Percentiles rank a stretch among this genome's conserved stretches.
Evolutionary conservation across 2,329 filamentous ascomycete genomes (phyloP).

Genomic region (Pseudohalonectria lignicola): DNA sequence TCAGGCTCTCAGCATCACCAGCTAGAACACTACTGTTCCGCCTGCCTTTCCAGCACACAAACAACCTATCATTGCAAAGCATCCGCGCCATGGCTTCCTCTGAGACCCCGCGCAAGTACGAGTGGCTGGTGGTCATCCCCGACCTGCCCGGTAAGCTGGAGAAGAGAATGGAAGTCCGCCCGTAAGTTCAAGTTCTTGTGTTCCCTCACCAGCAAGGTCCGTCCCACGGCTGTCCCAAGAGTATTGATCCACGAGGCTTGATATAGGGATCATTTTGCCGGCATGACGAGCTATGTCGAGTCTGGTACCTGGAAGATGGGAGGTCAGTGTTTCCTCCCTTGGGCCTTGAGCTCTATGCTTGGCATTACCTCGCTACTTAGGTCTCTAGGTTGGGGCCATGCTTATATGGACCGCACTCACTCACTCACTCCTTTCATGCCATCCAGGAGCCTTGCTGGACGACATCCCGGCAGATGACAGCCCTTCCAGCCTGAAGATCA

Average conservation of each 20-base stretch:
- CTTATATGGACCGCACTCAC: too few relatives aligned
- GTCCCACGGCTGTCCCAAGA: too few relatives aligned
- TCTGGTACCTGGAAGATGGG: conserved; percentile 53
- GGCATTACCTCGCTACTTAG: too few relatives aligned
- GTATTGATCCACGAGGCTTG: too few relatives aligned
- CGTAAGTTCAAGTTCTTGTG: conserved; percentile 26
- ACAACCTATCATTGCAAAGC: too few relatives aligned
- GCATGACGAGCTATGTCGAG: conserved; percentile 38
- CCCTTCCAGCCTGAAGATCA: conserved; percentile 52
- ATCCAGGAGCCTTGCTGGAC: conserved; percentile 53
- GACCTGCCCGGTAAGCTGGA: conserved; percentile 49
- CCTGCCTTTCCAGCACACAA: too few relatives aligned
- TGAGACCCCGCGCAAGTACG: conserved; percentile 28
- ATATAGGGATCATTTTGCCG: conserved; percentile 45
- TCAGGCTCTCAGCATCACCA: too few relatives aligned
- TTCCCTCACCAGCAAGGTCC: too few relatives aligned
- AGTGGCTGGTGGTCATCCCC: conserved; percentile 60
- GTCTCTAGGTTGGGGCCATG: too few relatives aligned
- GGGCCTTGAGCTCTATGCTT: too few relatives aligned
- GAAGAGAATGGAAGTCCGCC: conserved; percentile 51
- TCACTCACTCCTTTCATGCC: not conserved
- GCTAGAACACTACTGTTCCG: too few relatives aligned
- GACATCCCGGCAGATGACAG: conserved; percentile 52
- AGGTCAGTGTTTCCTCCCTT: conserved; percentile 41
- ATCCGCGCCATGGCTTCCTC: conserved; percentile 17